Evolutionary conservation across 345 rosid species (phyloP), one percentile per base, ranked within the genome.

Genomic region (Pugionium cornutum): DNA sequence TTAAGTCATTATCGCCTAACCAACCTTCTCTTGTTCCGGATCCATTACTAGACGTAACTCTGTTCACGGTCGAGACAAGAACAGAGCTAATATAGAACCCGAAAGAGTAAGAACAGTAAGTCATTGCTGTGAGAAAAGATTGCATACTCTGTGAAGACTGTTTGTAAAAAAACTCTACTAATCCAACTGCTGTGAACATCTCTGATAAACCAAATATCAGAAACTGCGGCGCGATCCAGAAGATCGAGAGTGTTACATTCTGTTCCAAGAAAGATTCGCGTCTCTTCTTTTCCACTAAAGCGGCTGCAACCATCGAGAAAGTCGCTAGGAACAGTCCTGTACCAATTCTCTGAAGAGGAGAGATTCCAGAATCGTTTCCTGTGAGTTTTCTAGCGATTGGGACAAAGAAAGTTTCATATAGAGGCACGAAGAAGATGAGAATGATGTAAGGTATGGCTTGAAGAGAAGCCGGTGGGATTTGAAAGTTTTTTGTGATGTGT

Each of bases 201-300:
- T 86, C 82, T 4, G 92, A 81, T 1, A 84, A 62, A 3, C 90
- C 86, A 6, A 89, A 89, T 52, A 89, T 80, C 26, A 81, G 52
- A 60, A 78, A 86, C 70, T 84, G 92, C 0, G 86, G 87, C 4
- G 88, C 82, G 39, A 86, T 80, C 90, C 96, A 89, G 53, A 89
- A 83, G 54, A 86, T 66, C 6, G 85, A 81, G 4, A 84, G 47
- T 2, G 67, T 79, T 70, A 51, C 50, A 9, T 67, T 59, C 32
- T 56, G 43, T 27, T 64, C 28, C 52, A 77, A 42, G 45, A 71
- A 57, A 31, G 70, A 47, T 7, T 35, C 59, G 0, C 83, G 73
- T 66, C 96, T 80, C 69, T 81, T 83, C 9, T 46, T 75, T 69
- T 86, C 82, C 2, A 86, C 74, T 27, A 86, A 0, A 37, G 89